These are phyloP conservation scores for Nepenthes alata DNA, from an alignment of 179 eudicot genomes.

Conservation along the genomic window DNA sequence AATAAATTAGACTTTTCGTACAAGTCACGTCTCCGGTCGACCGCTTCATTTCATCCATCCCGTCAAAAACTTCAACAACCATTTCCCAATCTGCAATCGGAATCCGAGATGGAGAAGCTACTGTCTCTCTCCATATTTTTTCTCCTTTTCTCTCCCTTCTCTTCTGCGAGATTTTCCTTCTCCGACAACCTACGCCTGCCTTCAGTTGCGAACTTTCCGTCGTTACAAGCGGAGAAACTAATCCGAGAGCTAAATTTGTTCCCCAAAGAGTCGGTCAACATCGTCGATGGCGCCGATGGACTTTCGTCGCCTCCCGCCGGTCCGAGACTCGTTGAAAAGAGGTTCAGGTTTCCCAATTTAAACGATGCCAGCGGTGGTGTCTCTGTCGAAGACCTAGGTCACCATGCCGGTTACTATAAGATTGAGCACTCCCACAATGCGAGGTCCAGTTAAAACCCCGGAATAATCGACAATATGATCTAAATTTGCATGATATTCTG, in stretches of 20 bases:
- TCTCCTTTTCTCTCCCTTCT: slow-evolving; percentile 19
- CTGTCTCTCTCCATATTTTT: slow-evolving; percentile 13
- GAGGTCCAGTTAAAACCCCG: slow-evolving; percentile 18
- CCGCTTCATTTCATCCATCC: no score
- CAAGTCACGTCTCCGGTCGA: no score
- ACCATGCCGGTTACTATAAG: slow-evolving; percentile 60
- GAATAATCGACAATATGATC: neutral
- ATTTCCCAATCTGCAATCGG: no score
- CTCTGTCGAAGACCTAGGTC: slow-evolving; percentile 49
- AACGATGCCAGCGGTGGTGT: slow-evolving; percentile 20
- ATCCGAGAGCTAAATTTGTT: slow-evolving; percentile 61
- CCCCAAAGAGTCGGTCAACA: slow-evolving; percentile 42
- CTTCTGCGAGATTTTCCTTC: slow-evolving; percentile 15
- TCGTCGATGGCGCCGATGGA: slow-evolving; percentile 15
- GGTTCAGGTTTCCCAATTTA: slow-evolving; percentile 37
- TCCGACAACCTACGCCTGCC: slow-evolving; percentile 10
- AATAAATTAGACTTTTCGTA: no score
- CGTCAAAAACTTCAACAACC: no score
- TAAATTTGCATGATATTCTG: neutral
- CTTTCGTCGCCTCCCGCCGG: neutral
- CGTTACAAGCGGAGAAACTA: slow-evolving; percentile 27
- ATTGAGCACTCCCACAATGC: slow-evolving; percentile 48
- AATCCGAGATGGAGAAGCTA: no score
- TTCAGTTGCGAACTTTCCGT: slow-evolving; percentile 18
- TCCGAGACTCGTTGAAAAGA: slow-evolving; percentile 38